Evolutionary conservation across 768 basidiomycete genomes (phyloP).

Genomic region (Trametes gibbosa): DNA sequence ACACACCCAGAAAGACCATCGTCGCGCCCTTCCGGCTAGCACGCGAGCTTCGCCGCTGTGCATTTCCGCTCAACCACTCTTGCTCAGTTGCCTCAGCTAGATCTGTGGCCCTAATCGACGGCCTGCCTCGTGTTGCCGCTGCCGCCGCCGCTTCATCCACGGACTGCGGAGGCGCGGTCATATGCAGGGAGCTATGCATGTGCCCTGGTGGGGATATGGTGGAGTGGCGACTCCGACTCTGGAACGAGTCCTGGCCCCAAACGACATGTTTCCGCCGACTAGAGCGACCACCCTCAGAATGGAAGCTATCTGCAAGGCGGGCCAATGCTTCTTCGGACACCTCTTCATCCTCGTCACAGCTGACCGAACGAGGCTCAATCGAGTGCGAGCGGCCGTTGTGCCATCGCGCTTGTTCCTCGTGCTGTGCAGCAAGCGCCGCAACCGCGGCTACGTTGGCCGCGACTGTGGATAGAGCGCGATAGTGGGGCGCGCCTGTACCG

Average conservation of each 20-base stretch:
- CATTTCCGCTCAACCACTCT: conserved; percentile 20
- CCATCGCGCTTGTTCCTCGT: conserved; percentile 43
- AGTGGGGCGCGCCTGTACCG: conserved; percentile 51
- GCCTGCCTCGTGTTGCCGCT: conserved; percentile 41
- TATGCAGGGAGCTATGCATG: conserved; percentile 33
- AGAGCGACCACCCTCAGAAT: conserved; percentile 63
- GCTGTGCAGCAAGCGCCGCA: conserved; percentile 65
- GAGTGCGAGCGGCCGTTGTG: conserved; percentile 25
- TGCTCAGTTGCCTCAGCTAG: conserved; percentile 25
- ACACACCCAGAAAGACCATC: conserved; percentile 79
- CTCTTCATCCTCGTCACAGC: conserved; percentile 41
- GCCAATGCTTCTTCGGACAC: conserved; percentile 52
- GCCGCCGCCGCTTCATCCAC: conserved; percentile 22
- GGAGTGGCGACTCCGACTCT: conserved; percentile 28
- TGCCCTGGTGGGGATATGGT: conserved; percentile 21
- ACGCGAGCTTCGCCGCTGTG: conserved; percentile 43
- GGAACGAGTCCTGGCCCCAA: conserved; percentile 57
- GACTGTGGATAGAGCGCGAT: conserved; percentile 65
- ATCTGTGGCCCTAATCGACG: conserved; percentile 37
- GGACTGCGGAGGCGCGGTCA: conserved; percentile 31
- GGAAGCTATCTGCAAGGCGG: conserved; percentile 69
- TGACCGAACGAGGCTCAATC: conserved; percentile 14
- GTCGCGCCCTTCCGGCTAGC: conserved; percentile 69
- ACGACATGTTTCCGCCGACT: conserved; percentile 53
- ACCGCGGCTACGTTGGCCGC: conserved; percentile 73